Conservation (phyloP, 1,284 basidiomycete species). For the Inonotus hispidus region DNA sequence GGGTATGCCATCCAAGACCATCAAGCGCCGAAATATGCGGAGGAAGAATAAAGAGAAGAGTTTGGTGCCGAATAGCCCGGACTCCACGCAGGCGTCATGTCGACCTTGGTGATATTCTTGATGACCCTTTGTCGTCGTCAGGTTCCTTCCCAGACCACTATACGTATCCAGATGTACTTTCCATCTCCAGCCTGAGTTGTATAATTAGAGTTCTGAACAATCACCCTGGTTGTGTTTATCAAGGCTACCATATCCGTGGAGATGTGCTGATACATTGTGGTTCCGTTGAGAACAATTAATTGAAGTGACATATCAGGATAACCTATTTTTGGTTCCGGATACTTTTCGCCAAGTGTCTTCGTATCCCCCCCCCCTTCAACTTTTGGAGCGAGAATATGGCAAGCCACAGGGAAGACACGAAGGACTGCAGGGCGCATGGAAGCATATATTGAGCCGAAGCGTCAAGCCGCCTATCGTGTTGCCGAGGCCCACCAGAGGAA, state of each 20-base stretch:
- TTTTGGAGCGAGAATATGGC: too few relatives aligned
- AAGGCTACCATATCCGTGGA: not conserved
- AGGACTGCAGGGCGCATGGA: not conserved
- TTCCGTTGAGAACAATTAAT: too few relatives aligned
- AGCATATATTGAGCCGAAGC: not conserved
- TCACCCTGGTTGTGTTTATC: not conserved
- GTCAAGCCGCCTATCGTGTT: not conserved
- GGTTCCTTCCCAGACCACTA: not conserved
- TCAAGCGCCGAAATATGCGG: not conserved
- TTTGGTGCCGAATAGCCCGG: not conserved
- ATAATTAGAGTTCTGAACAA: not conserved
- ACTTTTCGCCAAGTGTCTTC: too few relatives aligned
- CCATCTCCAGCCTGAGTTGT: not conserved
- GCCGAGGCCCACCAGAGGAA: not conserved
- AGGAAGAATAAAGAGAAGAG: not conserved
- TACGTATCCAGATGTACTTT: not conserved
- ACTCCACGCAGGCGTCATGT: constrained; percentile 3
- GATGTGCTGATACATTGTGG: not conserved
- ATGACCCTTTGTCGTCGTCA: not conserved
- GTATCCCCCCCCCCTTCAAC: too few relatives aligned
- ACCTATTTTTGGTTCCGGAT: too few relatives aligned
- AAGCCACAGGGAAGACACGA: not conserved
- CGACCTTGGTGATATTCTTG: constrained; percentile 7
- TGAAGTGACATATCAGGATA: too few relatives aligned
- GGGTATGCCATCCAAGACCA: constrained; percentile 7